phyloP scores from a whole-genome alignment of 1,284 basidiomycete genomes.

The Sphaerobolus stellatus region DNA sequence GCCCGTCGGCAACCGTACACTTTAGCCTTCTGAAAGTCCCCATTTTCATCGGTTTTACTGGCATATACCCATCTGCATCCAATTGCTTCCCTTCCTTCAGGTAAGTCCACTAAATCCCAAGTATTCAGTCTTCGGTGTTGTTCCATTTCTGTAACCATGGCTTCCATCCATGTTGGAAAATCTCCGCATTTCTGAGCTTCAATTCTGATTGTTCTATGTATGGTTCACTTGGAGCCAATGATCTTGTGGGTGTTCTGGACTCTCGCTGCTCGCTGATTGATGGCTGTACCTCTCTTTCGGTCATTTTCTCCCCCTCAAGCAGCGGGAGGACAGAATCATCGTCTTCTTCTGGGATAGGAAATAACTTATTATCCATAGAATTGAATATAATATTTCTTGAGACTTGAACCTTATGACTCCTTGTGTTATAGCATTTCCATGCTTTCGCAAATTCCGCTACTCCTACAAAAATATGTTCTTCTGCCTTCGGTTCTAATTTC shows the following conservation, averaged over 20 bases:
- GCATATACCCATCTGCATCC: too few species aligned
- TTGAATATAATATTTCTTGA: constrained; percentile 28
- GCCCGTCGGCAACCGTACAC: too few species aligned
- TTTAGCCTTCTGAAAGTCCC: not conserved
- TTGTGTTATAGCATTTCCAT: constrained; percentile 21
- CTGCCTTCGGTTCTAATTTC: constrained; percentile 20
- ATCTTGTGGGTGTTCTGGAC: constrained; percentile 12
- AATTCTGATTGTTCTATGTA: constrained; percentile 17
- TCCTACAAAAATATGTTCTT: constrained; percentile 22
- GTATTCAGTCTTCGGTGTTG: constrained; percentile 22
- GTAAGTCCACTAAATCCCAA: not conserved
- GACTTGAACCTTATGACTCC: constrained; percentile 14
- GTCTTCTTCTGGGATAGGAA: constrained; percentile 4
- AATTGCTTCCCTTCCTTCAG: constrained; percentile 3
- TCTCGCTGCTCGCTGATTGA: constrained; percentile 4
- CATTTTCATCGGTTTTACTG: not conserved
- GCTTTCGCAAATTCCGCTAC: constrained; percentile 18
- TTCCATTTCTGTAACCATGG: constrained; percentile 32
- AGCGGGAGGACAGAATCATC: constrained; percentile 19
- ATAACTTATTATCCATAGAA: not conserved
- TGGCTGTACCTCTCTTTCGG: constrained; percentile 13
- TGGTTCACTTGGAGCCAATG: constrained; percentile 1
- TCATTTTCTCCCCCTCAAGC: constrained; percentile 18
- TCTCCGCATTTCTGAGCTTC: constrained; percentile 23
- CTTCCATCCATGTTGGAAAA: constrained; percentile 29